These are phyloP conservation scores for Xylaria sp. DNA, from an alignment of 2,329 filamentous ascomycete genomes.

Conservation along the genomic window DNA sequence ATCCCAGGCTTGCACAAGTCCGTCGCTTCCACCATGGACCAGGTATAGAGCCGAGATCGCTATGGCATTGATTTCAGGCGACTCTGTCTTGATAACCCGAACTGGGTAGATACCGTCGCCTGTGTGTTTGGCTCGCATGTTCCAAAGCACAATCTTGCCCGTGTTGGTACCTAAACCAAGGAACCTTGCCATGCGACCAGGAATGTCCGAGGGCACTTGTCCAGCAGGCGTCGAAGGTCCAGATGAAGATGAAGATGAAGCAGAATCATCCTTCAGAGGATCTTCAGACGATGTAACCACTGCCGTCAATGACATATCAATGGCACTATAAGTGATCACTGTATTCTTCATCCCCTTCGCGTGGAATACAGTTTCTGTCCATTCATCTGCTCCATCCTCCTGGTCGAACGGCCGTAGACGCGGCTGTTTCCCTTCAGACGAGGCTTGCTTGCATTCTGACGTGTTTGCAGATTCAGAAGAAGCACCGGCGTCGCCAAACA, in stretches of 20 bases:
- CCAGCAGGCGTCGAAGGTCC: constrained; percentile 46
- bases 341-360: constrained; percentile 55
- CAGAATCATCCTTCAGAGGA: constrained; percentile 57
- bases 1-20: constrained; percentile 94
- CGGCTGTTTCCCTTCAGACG: constrained; percentile 25
- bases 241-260: constrained; percentile 35
- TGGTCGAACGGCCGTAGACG: constrained; percentile 15
- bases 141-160: constrained; percentile 78
- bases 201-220: constrained; percentile 55
- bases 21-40: constrained; percentile 90
- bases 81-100: constrained; percentile 84
- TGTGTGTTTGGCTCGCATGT: constrained; percentile 63
- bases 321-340: constrained; percentile 62
- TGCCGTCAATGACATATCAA: constrained; percentile 72
- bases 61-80: constrained; percentile 76
- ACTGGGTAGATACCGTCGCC: constrained; percentile 61
- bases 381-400: constrained; percentile 50
- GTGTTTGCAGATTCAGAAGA: constrained; percentile 22
- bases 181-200: constrained; percentile 77
- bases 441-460: constrained; percentile 20
- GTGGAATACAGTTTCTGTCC: constrained; percentile 57
- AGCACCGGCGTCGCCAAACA: constrained; percentile 29
- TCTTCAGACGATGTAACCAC: constrained; percentile 71
- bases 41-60: constrained; percentile 81
- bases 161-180: constrained; percentile 74